phyloP scores from a whole-genome alignment of 2,329 filamentous ascomycete genomes.

The Alternaria postmessia region DNA sequence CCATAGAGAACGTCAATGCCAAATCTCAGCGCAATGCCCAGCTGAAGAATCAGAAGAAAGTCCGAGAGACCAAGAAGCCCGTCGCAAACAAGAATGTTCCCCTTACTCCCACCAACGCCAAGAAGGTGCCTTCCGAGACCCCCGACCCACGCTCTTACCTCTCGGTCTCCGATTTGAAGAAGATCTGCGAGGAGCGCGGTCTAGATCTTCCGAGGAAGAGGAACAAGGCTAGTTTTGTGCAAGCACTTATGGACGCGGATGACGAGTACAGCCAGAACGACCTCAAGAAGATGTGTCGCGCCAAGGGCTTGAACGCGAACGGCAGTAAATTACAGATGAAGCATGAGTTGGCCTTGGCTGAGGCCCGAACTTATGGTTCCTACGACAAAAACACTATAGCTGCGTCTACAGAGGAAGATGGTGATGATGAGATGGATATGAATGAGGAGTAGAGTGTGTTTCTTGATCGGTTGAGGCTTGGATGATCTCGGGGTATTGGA shows the following conservation, averaged over 20 bases:
- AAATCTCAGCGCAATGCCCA: constrained; percentile 25
- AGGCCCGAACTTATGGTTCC: constrained; percentile 27
- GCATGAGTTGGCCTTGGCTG: constrained; percentile 37
- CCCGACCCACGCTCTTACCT: constrained; percentile 38
- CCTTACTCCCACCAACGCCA: constrained; percentile 1
- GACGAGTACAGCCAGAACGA: constrained; percentile 25
- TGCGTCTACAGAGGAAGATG: constrained; percentile 7
- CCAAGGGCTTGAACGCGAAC: constrained; percentile 30
- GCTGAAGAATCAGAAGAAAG: constrained; percentile 23
- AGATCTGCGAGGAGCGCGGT: constrained; percentile 32
- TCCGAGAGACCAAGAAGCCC: constrained; percentile 10
- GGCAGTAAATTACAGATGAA: constrained; percentile 35
- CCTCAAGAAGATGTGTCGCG: constrained; percentile 33
- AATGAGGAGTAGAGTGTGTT: constrained; percentile 2
- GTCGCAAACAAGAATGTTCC: background rate
- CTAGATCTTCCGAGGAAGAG: constrained; percentile 20
- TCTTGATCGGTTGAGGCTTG: background rate
- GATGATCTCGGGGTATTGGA: constrained; percentile 1
- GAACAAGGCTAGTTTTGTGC: constrained; percentile 28
- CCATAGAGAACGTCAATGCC: constrained; percentile 24
- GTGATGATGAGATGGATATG: constrained; percentile 6
- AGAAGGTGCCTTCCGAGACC: constrained; percentile 20
- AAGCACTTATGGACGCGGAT: constrained; percentile 35
- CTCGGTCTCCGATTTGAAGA: constrained; percentile 28
- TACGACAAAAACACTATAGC: constrained; percentile 22